These are phyloP conservation scores for Leishmania tropica DNA, from an alignment of 208 protist genomes.

Conservation along the genomic window DNA sequence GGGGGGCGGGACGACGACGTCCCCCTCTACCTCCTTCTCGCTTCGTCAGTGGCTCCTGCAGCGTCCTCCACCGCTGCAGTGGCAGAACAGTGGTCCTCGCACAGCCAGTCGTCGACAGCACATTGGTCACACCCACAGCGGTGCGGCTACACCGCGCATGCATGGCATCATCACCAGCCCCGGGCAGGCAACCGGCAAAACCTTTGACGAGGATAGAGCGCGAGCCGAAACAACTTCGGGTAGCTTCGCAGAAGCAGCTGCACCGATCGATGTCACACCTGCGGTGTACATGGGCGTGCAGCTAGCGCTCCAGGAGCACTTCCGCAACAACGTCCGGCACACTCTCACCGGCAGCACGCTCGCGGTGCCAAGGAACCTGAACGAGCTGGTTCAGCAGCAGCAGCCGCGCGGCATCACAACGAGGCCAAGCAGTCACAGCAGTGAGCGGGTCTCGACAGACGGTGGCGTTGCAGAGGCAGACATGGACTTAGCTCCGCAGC, in stretches of 20 bases:
- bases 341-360: slow-evolving; percentile 13
- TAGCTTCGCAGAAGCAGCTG: slow-evolving; percentile 2
- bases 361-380: slow-evolving; percentile 1
- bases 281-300: slow-evolving; percentile 30
- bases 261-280: slow-evolving; percentile 8
- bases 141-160: neutral
- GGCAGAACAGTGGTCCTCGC: slow-evolving; percentile 5
- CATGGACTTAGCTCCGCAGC: slow-evolving; percentile 5
- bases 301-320: slow-evolving; percentile 30
- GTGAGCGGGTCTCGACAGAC: slow-evolving; percentile 3
- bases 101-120: neutral
- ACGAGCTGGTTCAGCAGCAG: slow-evolving; percentile 8
- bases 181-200: neutral
- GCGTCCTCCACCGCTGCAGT: neutral
- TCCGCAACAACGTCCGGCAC: slow-evolving; percentile 27
- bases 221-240: neutral
- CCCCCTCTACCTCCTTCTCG: neutral
- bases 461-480: neutral
- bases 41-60: neutral
- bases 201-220: neutral
- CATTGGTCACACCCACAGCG: neutral
- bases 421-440: neutral
- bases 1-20: too few species aligned
- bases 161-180: neutral
- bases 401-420: slow-evolving; percentile 5